A percentile compares a stretch with the other conserved stretches of the same genome.
phyloP scores from a whole-genome alignment of 495 filamentous ascomycete genomes.

The Penicillium cinerascens region DNA sequence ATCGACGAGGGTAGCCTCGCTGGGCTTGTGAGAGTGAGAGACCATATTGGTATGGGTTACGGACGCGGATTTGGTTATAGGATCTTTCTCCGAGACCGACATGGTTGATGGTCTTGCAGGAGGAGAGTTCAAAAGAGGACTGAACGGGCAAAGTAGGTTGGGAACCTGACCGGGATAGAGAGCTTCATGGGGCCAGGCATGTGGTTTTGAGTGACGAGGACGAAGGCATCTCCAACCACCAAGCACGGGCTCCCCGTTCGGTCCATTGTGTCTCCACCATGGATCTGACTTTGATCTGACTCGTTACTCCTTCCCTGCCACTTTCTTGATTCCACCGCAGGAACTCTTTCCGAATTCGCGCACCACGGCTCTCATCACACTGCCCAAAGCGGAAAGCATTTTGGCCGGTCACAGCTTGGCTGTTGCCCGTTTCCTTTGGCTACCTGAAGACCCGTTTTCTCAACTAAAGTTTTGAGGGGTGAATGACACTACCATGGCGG shows the following conservation, averaged over 20 bases:
- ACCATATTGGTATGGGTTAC: constrained; percentile 12
- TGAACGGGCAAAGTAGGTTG: constrained; percentile 12
- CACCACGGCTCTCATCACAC: neutral
- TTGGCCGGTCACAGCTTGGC: neutral
- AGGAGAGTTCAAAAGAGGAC: constrained; percentile 20
- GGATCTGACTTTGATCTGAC: neutral
- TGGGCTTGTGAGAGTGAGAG: constrained; percentile 1
- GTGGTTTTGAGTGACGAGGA: neutral
- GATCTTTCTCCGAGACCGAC: constrained; percentile 25
- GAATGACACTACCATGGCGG: constrained; percentile 19
- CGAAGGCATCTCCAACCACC: neutral
- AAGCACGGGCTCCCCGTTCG: neutral
- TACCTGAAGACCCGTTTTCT: neutral
- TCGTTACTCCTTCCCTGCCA: neutral
- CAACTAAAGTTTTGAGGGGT: constrained; percentile 6
- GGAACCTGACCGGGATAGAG: constrained; percentile 11
- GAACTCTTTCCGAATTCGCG: neutral
- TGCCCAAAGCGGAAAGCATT: neutral
- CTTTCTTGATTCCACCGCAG: neutral
- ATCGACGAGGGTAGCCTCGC: neutral
- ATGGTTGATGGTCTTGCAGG: constrained; percentile 15
- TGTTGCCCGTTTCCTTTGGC: neutral
- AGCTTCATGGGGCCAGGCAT: neutral
- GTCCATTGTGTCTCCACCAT: neutral
- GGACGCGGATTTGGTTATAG: constrained; percentile 22